These are phyloP conservation scores for Komagataella pseudopastoris DNA, from an alignment of 805 yeast species.

Conservation along the genomic window DNA sequence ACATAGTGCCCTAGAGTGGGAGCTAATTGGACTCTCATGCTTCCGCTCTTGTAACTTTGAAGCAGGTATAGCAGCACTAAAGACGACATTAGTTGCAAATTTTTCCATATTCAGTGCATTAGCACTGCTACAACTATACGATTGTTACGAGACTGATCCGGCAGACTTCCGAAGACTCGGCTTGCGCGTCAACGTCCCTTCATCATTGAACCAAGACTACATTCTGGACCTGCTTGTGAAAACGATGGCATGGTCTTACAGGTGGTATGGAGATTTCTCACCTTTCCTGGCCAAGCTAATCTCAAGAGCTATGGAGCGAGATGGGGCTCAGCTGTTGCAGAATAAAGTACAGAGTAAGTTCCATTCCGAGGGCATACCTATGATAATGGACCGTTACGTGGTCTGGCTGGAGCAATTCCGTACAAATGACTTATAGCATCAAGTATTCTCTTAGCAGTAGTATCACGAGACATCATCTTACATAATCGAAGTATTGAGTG, in stretches of 20 bases:
- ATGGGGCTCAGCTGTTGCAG: conserved; percentile 26
- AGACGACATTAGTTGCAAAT: conserved; percentile 40
- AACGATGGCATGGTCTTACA: conserved; percentile 43
- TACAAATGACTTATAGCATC: background rate
- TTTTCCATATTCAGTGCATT: conserved; percentile 49
- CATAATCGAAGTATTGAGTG: background rate
- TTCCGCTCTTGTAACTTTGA: conserved; percentile 32
- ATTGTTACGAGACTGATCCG: conserved; percentile 9
- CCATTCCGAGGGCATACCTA: conserved; percentile 9
- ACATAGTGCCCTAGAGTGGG: conserved; percentile 66
- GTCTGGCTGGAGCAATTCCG: conserved; percentile 18
- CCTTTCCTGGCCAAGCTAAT: conserved; percentile 25
- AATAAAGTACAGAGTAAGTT: conserved; percentile 25
- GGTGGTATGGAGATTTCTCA: conserved; percentile 51
- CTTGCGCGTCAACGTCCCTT: conserved; percentile 5
- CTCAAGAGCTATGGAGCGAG: conserved; percentile 23
- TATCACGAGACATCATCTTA: background rate
- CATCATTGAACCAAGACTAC: conserved; percentile 7
- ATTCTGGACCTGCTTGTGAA: conserved; percentile 30
- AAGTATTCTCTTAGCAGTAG: background rate
- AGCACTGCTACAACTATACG: conserved; percentile 32
- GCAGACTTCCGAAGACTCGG: conserved; percentile 12
- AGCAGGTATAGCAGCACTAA: conserved; percentile 36
- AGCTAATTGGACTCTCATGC: conserved; percentile 46
- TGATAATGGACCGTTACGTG: conserved; percentile 13